Evolutionary conservation across 139 green algal species (phyloP).

Genomic region (Chlorella sp.): DNA sequence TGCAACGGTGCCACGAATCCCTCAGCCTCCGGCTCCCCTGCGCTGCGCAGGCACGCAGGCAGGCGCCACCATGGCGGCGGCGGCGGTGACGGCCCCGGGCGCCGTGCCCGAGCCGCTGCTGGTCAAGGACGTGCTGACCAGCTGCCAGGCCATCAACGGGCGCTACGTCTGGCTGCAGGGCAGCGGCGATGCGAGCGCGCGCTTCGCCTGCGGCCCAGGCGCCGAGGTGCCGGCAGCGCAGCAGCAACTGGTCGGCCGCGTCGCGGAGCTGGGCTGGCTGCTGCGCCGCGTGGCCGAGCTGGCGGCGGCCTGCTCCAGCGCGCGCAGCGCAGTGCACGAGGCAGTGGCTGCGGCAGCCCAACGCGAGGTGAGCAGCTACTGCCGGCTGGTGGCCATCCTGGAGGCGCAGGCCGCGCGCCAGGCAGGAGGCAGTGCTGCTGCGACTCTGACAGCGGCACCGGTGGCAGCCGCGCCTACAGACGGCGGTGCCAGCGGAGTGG

Average conservation of each 20-base stretch:
- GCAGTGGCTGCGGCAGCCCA: conserved; percentile 35
- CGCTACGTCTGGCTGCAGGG: conserved; percentile 48
- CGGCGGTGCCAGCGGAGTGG: too few species aligned
- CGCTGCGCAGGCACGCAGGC: too few species aligned
- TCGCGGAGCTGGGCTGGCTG: conserved; percentile 78
- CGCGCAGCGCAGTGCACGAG: conserved; percentile 24
- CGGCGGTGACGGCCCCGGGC: too few species aligned
- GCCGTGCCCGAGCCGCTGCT: conserved; percentile 65
- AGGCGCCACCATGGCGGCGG: too few species aligned
- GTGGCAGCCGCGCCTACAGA: conserved; percentile 1
- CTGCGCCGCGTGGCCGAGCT: conserved; percentile 33
- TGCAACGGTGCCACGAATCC: too few species aligned
- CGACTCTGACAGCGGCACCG: not conserved
- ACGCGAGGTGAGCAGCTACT: conserved; percentile 79
- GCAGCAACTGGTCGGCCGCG: conserved; percentile 43
- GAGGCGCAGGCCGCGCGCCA: conserved; percentile 61
- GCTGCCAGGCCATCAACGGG: conserved; percentile 79
- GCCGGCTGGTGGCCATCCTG: conserved; percentile 87
- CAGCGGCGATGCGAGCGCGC: not conserved
- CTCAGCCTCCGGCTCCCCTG: too few species aligned
- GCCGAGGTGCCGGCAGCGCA: conserved; percentile 34
- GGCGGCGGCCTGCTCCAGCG: conserved; percentile 3
- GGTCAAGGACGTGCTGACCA: conserved; percentile 84
- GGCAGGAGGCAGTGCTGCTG: not conserved
- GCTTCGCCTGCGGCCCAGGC: conserved; percentile 27